Percentiles rank a stretch among this genome's conserved stretches.
Evolutionary conservation across 495 filamentous ascomycete species (phyloP).

Genomic region (Acidiella bohemica): DNA sequence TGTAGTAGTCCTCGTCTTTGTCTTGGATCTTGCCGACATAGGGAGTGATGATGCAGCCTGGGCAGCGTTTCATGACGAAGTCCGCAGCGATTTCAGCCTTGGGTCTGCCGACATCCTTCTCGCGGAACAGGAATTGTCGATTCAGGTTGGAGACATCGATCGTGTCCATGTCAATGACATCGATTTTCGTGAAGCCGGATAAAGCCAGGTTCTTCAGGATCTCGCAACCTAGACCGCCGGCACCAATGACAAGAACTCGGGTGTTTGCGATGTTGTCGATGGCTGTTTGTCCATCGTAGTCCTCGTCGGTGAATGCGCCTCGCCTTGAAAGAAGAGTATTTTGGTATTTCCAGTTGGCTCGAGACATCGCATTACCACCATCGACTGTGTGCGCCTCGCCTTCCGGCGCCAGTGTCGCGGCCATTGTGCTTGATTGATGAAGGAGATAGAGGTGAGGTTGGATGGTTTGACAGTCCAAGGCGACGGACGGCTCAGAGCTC

Average conservation of each 20-base stretch:
- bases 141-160: slow-evolving; percentile 99
- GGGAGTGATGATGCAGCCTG: slow-evolving; percentile 82
- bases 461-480: too few relatives aligned
- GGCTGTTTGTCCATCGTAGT: slow-evolving; percentile 46
- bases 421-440: too few relatives aligned
- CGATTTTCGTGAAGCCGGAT: slow-evolving; percentile 90
- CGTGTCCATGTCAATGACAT: slow-evolving; percentile 99
- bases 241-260: slow-evolving; percentile 74
- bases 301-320: slow-evolving; percentile 67
- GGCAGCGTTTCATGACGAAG: slow-evolving; percentile 79
- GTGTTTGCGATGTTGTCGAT: slow-evolving; percentile 47
- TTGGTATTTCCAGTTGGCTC: slow-evolving; percentile 44
- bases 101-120: slow-evolving; percentile 78
- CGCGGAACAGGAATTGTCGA: slow-evolving; percentile 91
- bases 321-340: slow-evolving; percentile 58
- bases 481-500: too few relatives aligned
- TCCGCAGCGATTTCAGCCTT: slow-evolving; percentile 88
- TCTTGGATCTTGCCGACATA: slow-evolving; percentile 94
- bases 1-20: slow-evolving; percentile 93
- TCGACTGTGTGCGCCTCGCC: slow-evolving; percentile 1
- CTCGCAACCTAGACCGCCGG: slow-evolving; percentile 91
- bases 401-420: slow-evolving; percentile 6
- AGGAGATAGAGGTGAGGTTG: too few relatives aligned
- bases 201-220: slow-evolving; percentile 93
- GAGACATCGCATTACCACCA: background rate